These are phyloP conservation scores for Dactylellina cionopaga DNA, from an alignment of 2,329 filamentous ascomycete species.

Conservation along the genomic window DNA sequence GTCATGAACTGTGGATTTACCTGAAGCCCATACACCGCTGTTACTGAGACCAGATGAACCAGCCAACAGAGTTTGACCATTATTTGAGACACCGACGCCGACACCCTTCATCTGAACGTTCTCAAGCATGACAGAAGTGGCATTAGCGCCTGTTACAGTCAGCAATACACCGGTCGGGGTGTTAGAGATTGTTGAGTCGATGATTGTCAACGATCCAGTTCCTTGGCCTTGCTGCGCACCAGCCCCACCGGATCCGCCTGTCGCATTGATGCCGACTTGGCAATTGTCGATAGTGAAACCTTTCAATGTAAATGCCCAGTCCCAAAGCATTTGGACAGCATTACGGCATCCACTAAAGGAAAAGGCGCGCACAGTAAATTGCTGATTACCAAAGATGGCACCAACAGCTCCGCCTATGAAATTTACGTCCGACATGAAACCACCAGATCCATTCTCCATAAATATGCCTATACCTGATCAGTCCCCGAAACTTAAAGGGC, in stretches of 20 bases:
- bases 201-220: conserved; percentile 67
- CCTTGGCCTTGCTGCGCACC: conserved; percentile 61
- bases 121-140: background rate
- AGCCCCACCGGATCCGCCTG: conserved; percentile 58
- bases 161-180: conserved; percentile 66
- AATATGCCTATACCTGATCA: too few relatives aligned
- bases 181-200: conserved; percentile 67
- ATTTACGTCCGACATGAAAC: conserved; percentile 54
- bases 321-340: conserved; percentile 69
- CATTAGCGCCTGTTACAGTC: conserved; percentile 51
- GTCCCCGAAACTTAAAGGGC: too few relatives aligned
- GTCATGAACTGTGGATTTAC: too few relatives aligned
- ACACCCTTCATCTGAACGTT: background rate
- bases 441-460: conserved; percentile 65
- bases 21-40: too few relatives aligned
- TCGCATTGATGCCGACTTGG: conserved; percentile 60
- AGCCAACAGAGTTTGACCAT: too few relatives aligned
- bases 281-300: conserved; percentile 67
- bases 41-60: too few relatives aligned
- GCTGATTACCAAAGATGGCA: conserved; percentile 67
- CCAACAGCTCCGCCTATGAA: conserved; percentile 68
- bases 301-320: conserved; percentile 70
- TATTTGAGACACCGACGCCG: background rate
- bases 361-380: conserved; percentile 69
- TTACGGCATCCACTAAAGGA: conserved; percentile 64